Conservation (phyloP, 805 yeast genomes). For the Wickerhamiella lipophila region DNA sequence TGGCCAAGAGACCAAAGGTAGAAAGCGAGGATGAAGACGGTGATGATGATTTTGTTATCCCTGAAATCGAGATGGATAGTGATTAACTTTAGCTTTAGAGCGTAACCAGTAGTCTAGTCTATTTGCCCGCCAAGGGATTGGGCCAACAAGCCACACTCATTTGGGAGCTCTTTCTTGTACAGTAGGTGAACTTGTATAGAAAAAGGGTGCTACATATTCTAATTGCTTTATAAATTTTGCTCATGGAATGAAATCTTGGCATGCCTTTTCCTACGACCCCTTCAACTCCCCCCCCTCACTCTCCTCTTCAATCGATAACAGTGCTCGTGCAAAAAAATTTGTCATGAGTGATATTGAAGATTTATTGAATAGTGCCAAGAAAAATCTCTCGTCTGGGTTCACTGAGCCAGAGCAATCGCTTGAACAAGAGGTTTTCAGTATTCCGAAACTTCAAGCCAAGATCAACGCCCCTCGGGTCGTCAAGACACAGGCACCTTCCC, state of each 20-base stretch:
- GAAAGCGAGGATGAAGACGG: slow-evolving; percentile 13
- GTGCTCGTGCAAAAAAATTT: background rate
- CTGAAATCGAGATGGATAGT: slow-evolving; percentile 19
- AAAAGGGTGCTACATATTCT: too few species aligned
- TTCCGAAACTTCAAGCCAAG: slow-evolving; percentile 15
- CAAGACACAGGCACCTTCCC: background rate
- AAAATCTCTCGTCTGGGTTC: background rate
- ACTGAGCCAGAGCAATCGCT: slow-evolving; percentile 17
- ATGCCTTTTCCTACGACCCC: too few species aligned
- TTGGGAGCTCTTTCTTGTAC: too few species aligned
- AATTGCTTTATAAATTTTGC: too few species aligned
- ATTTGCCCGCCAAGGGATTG: too few species aligned
- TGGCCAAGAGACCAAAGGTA: slow-evolving; percentile 10
- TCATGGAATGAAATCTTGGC: too few species aligned
- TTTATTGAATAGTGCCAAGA: slow-evolving; percentile 1
- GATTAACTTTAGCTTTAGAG: too few species aligned
- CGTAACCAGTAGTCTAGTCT: too few species aligned
- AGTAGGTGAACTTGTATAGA: too few species aligned
- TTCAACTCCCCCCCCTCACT: too few species aligned
- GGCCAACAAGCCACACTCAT: too few species aligned
- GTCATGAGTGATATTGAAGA: slow-evolving; percentile 9
- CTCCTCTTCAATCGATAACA: background rate
- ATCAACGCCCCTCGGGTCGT: slow-evolving; percentile 2
- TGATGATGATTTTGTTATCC: slow-evolving; percentile 21
- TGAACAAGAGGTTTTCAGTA: slow-evolving; percentile 20